Evolutionary conservation across 371 early-diverging fungal species (phyloP).

Genomic region (Lichtheimia ornata): DNA sequence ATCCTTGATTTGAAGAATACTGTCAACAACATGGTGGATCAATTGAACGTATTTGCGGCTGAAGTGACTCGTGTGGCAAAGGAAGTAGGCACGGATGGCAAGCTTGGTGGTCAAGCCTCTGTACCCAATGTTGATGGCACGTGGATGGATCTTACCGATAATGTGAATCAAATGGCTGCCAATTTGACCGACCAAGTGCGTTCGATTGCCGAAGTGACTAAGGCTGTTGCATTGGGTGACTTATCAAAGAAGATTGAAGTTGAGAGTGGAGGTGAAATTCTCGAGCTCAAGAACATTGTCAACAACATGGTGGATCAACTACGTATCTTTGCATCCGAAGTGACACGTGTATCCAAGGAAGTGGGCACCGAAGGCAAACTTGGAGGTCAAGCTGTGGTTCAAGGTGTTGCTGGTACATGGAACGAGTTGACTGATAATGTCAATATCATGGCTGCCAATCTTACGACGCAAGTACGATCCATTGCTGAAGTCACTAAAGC

Average conservation of each 20-base stretch:
- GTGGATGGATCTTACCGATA: conserved; percentile 56
- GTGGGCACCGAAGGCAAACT: conserved; percentile 44
- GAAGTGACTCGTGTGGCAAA: conserved; percentile 33
- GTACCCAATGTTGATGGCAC: conserved; percentile 52
- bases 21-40: conserved; percentile 24
- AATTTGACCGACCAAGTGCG: conserved; percentile 62
- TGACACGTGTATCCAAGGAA: conserved; percentile 45
- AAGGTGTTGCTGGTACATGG: conserved; percentile 41
- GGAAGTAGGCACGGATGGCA: conserved; percentile 62
- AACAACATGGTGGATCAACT: conserved; percentile 32
- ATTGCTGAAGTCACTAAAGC: conserved; percentile 48
- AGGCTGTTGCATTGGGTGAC: conserved; percentile 54
- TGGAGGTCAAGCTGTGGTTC: conserved; percentile 49
- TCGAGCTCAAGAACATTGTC: conserved; percentile 31
- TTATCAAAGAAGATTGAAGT: conserved; percentile 57
- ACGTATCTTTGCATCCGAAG: conserved; percentile 38
- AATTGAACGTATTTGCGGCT: conserved; percentile 14
- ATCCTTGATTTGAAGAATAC: conserved; percentile 23
- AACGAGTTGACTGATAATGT: conserved; percentile 44
- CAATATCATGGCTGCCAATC: conserved; percentile 35
- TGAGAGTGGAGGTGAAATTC: conserved; percentile 35
- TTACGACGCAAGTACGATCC: conserved; percentile 40
- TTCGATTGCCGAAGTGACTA: conserved; percentile 56
- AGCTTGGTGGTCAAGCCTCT: conserved; percentile 61
- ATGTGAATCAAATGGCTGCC: conserved; percentile 60